These are phyloP conservation scores for Fusarium buxicola DNA, from an alignment of 2,329 filamentous ascomycete species.

Conservation along the genomic window DNA sequence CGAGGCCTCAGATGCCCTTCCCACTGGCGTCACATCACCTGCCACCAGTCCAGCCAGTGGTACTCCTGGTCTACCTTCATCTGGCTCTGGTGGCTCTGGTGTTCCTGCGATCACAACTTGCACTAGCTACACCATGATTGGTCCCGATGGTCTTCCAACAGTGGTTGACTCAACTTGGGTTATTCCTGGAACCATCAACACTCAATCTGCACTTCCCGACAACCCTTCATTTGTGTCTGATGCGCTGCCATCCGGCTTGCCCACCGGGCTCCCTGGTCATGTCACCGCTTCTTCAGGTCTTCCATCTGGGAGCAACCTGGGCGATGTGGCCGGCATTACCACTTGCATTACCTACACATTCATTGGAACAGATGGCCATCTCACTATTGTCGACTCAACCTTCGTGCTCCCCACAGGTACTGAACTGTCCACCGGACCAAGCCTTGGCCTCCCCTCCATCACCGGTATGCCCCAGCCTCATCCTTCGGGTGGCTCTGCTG, in stretches of 20 bases:
- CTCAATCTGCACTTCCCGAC: slow-evolving; percentile 32
- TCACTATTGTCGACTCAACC: slow-evolving; percentile 49
- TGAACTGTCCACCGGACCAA: slow-evolving; percentile 35
- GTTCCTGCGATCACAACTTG: slow-evolving; percentile 35
- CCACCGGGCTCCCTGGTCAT: slow-evolving; percentile 42
- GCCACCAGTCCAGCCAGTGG: slow-evolving; percentile 18
- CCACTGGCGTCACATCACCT: slow-evolving; percentile 27
- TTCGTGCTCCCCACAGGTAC: slow-evolving; percentile 43
- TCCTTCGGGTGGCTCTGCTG: slow-evolving; percentile 26
- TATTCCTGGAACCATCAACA: slow-evolving; percentile 38
- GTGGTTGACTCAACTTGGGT: slow-evolving; percentile 50
- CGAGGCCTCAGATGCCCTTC: slow-evolving; percentile 30
- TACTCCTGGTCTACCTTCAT: slow-evolving; percentile 12
- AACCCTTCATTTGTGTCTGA: slow-evolving; percentile 40
- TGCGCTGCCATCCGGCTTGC: slow-evolving; percentile 34
- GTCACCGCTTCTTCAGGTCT: slow-evolving; percentile 25
- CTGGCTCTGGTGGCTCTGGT: slow-evolving; percentile 15
- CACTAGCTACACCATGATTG: slow-evolving; percentile 42
- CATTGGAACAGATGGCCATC: slow-evolving; percentile 45
- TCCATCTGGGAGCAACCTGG: slow-evolving; percentile 12
- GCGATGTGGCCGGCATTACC: slow-evolving; percentile 25
- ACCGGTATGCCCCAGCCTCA: slow-evolving; percentile 10
- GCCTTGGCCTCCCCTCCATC: slow-evolving; percentile 26
- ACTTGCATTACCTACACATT: slow-evolving; percentile 49
- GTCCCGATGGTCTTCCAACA: slow-evolving; percentile 43